Evolutionary conservation across 2,329 filamentous ascomycete species (phyloP).

Genomic region (Chaetomium sp.): DNA sequence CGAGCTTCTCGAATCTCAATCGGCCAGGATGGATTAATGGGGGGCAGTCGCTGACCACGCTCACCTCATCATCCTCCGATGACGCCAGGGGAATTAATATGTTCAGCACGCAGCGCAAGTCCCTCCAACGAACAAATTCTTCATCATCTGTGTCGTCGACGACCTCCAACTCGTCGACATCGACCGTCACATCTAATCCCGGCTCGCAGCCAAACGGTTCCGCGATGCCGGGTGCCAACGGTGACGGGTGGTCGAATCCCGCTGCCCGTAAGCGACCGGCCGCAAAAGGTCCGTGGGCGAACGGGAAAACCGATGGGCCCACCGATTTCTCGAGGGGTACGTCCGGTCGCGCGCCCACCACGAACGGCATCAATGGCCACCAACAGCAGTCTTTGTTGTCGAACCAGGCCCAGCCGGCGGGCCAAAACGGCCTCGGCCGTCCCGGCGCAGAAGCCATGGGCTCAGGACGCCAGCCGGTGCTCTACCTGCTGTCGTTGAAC

Average conservation of each 20-base stretch:
- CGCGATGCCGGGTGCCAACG: slow-evolving; percentile 39
- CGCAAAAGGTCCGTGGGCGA: slow-evolving; percentile 45
- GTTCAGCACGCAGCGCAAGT: slow-evolving; percentile 77
- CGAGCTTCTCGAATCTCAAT: slow-evolving; percentile 57
- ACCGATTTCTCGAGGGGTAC: slow-evolving; percentile 42
- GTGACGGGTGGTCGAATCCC: slow-evolving; percentile 47
- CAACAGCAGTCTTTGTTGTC: slow-evolving; percentile 33
- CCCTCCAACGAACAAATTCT: slow-evolving; percentile 79
- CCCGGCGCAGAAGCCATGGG: slow-evolving; percentile 58
- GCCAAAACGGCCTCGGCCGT: slow-evolving; percentile 49
- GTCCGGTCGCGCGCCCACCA: slow-evolving; percentile 32
- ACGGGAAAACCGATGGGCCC: slow-evolving; percentile 41
- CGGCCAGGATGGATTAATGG: slow-evolving; percentile 61
- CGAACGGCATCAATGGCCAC: slow-evolving; percentile 41
- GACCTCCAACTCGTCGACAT: slow-evolving; percentile 51
- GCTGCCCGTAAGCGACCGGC: slow-evolving; percentile 46
- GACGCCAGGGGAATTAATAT: slow-evolving; percentile 66
- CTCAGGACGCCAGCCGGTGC: slow-evolving; percentile 61
- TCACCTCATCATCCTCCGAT: slow-evolving; percentile 59
- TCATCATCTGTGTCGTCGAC: slow-evolving; percentile 76
- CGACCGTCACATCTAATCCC: slow-evolving; percentile 57
- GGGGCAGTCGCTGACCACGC: slow-evolving; percentile 49
- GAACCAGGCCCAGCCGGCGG: slow-evolving; percentile 33
- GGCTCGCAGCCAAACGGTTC: slow-evolving; percentile 55
- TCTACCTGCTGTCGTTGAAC: slow-evolving; percentile 85